Conservation (phyloP, 1,284 basidiomycete species). For the Boletus sp. region DNA sequence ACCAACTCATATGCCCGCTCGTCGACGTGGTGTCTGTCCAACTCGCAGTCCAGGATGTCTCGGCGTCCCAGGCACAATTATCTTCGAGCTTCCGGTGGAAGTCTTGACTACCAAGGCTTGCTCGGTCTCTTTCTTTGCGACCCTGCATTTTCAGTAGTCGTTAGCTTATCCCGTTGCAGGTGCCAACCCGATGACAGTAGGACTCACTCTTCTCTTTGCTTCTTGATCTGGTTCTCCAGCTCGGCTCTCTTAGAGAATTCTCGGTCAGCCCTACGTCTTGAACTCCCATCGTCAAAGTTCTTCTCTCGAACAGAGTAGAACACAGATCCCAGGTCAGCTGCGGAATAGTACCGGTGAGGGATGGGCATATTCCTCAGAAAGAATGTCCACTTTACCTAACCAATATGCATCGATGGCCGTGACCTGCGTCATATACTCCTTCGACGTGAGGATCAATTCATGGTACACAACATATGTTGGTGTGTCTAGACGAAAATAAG, state of each 20-base stretch:
- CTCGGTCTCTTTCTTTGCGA: conserved; percentile 61
- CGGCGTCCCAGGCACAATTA: conserved; percentile 79
- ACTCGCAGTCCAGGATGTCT: conserved; percentile 65
- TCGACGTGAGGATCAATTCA: conserved; percentile 90
- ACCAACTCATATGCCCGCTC: conserved; percentile 41
- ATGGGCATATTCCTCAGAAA: background rate
- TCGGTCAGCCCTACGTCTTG: conserved; percentile 69
- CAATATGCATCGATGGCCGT: conserved; percentile 94
- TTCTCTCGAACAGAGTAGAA: conserved; percentile 96
- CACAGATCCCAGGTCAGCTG: conserved; percentile 88
- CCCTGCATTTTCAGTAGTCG: conserved; percentile 37
- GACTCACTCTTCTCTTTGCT: conserved; percentile 80
- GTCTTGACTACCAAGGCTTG: conserved; percentile 60
- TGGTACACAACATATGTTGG: conserved; percentile 97
- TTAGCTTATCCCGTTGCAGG: conserved; percentile 2
- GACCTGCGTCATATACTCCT: conserved; percentile 96
- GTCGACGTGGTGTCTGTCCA: conserved; percentile 60
- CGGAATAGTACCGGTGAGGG: conserved; percentile 9
- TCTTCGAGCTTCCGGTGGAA: conserved; percentile 56
- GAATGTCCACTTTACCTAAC: conserved; percentile 58
- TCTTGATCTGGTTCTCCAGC: conserved; percentile 85
- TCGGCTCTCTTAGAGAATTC: conserved; percentile 90
- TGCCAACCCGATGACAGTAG: background rate
- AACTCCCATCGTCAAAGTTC: conserved; percentile 84
- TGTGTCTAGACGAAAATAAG: conserved; percentile 56